Base-by-base conservation (phyloP, 2,329 filamentous ascomycete species). In the Davidsoniella eucalypti region DNA sequence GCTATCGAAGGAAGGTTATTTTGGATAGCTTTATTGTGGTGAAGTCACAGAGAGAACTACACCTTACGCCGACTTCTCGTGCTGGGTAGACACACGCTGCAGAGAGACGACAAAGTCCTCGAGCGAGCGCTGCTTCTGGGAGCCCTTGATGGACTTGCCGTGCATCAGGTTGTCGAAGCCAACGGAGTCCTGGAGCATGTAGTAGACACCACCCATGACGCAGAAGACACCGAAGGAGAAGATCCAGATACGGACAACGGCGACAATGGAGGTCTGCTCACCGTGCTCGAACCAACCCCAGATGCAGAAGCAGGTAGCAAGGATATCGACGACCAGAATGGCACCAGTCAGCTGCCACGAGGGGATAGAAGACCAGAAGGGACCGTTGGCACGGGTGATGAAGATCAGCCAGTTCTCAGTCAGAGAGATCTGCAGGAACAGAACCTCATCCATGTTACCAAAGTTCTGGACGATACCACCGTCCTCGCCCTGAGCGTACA, bases 351-450 rank as follows among this genome's bases (percentile, higher is more conserved):
- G 72, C 67, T 93, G 84, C 83, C 85, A 88, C 54, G 86, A 93
- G 54, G 87, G 87, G 53, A 87, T 76, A 21, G 84, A 88, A 2
- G 84, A 87, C 86, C 86, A 93, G 75, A 93, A 90, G 50, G 86
- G 85, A 61, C 87, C 86, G 67, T 88, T 88, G 68, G 86, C 83
- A 73, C 87, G 86, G 56, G 87, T 94, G 69, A 94, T 90, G 72
- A 94, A 93, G 67, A 94, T 94, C 48, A 94, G 76, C 87, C 87
- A 94, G 71, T 93, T 94, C 74, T 94, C 85, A 54, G 87, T 88
- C 50, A 94, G 76, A 10, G 84, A 86, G 65, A 94, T 85, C 69
- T 94, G 78, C 37, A 94, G 80, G 76, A 94, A 94, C 60, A 94
- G 68, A 52, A 94, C 80, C 58, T 80, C 78, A 58, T 94, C 85